Evolutionary conservation across 345 rosid species (phyloP), one percentile per base, ranked within the genome.

Genomic region (Eucalyptus paniculata): DNA sequence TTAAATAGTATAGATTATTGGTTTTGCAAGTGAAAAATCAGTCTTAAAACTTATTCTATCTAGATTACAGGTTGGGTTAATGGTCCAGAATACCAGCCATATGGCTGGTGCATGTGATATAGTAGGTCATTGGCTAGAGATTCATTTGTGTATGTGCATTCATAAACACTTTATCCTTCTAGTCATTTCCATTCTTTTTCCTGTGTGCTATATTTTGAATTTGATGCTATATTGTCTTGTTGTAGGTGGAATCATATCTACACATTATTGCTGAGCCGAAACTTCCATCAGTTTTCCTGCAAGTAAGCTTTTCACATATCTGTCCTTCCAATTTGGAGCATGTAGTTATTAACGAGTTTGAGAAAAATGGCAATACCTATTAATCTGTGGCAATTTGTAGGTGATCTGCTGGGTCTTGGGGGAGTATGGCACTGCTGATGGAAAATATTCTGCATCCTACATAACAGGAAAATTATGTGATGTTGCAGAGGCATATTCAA

Each of bases 351-450:
- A 54, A 34, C 1, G 21, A 56, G n/a, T 53, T 53, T 26, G 65
- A 53, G 65, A 14, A 87, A 53, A 60, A 87, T 87, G 45, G 67
- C 19, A 34, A 53, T 88, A 72, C 87, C 69, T 91, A 56, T 92
- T 91, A 58, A 91, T 92, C 69, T 65, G 58, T 87, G 51, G 34
- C 54, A 37, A 53, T 72, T 92, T 89, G n/a, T 93, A 98, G 99
- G 97, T 98, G 88, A 96, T 97, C 89, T 98, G 99, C 91, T 98
- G 99, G 99, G 99, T 97, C 80, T 89, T 96, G 93, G 99, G 99
- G 91, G 99, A 98, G 89, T 98, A 96, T 87, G 99, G 99, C 89
- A 95, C 97, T 65, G 96, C 97, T 88, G 97, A 96, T 90, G 97
- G 97, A 88, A 96, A 95, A 91, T 96, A 94, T 91, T 95, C 99